Evolutionary conservation across 2,329 filamentous ascomycete genomes (phyloP).

Genomic region (Colletotrichum navitas): DNA sequence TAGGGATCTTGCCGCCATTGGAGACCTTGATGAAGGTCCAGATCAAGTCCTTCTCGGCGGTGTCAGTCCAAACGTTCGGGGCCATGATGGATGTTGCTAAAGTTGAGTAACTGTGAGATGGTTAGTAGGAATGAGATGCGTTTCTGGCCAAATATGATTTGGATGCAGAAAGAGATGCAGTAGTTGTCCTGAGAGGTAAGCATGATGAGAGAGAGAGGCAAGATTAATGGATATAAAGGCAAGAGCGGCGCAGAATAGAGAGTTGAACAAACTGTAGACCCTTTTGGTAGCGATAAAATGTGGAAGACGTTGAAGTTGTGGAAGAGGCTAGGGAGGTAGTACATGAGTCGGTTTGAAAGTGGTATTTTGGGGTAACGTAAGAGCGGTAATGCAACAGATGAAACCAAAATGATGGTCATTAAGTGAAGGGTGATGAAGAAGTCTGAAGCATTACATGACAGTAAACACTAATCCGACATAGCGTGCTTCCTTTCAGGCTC

Average conservation of each 20-base stretch:
- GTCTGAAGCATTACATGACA: neutral
- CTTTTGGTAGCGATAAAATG: neutral
- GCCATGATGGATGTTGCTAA: neutral
- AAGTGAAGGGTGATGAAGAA: neutral
- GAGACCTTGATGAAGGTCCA: conserved; percentile 50
- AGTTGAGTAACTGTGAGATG: neutral
- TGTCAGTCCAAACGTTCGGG: conserved; percentile 47
- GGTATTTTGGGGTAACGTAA: no score
- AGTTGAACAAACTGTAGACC: no score
- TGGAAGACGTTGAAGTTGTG: neutral
- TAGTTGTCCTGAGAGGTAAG: no score
- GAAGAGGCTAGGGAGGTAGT: neutral
- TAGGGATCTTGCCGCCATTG: conserved; percentile 46
- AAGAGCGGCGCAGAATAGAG: no score
- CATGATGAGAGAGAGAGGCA: neutral
- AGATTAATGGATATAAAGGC: neutral
- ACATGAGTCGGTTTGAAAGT: neutral
- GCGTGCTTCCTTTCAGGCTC: neutral
- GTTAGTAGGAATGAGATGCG: neutral
- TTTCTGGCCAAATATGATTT: no score
- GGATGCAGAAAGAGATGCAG: neutral
- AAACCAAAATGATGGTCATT: no score
- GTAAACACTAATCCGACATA: neutral
- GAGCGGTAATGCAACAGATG: neutral
- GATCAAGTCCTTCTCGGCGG: conserved; percentile 55